Percentiles rank a stretch among this genome's conserved stretches.
phyloP scores from a whole-genome alignment of 495 filamentous ascomycete species.

The Penicillium diatomitis region DNA sequence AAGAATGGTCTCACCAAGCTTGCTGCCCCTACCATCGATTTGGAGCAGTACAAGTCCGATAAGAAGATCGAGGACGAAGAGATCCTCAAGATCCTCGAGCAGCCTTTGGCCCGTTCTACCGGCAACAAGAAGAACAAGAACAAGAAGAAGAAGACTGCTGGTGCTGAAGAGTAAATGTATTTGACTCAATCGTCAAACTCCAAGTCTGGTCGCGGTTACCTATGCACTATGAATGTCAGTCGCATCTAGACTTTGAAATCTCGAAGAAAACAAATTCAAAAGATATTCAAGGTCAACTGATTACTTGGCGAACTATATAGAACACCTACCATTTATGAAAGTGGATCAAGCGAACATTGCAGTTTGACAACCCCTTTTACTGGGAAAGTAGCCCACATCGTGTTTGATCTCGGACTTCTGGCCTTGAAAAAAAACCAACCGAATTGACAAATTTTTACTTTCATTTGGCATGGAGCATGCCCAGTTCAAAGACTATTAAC shows the following conservation, averaged over 20 bases:
- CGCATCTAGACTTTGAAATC: slow-evolving; percentile 3
- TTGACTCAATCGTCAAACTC: background rate
- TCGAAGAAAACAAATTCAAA: slow-evolving; percentile 9
- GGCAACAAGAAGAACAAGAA: slow-evolving; percentile 66
- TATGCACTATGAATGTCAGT: slow-evolving; percentile 1
- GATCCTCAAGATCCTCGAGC: slow-evolving; percentile 84
- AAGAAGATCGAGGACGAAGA: slow-evolving; percentile 98
- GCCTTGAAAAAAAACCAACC: too few relatives aligned
- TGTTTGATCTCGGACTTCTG: too few relatives aligned
- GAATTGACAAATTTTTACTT: too few relatives aligned
- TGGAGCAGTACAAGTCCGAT: slow-evolving; percentile 76
- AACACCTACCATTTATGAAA: slow-evolving; percentile 1
- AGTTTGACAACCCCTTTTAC: background rate
- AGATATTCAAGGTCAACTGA: slow-evolving; percentile 20
- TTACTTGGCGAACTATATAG: slow-evolving; percentile 9
- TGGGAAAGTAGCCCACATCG: background rate
- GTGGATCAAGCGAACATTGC: background rate
- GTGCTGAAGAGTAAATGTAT: slow-evolving; percentile 48
- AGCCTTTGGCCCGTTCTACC: slow-evolving; percentile 66
- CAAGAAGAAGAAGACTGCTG: slow-evolving; percentile 86
- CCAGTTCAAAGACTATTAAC: too few relatives aligned
- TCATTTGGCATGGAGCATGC: too few relatives aligned
- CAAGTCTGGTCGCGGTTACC: slow-evolving; percentile 1
- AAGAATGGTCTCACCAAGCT: slow-evolving; percentile 92
- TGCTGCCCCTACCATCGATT: slow-evolving; percentile 60